phyloP scores from a whole-genome alignment of 768 basidiomycete genomes.

The Suillus alpinus region DNA sequence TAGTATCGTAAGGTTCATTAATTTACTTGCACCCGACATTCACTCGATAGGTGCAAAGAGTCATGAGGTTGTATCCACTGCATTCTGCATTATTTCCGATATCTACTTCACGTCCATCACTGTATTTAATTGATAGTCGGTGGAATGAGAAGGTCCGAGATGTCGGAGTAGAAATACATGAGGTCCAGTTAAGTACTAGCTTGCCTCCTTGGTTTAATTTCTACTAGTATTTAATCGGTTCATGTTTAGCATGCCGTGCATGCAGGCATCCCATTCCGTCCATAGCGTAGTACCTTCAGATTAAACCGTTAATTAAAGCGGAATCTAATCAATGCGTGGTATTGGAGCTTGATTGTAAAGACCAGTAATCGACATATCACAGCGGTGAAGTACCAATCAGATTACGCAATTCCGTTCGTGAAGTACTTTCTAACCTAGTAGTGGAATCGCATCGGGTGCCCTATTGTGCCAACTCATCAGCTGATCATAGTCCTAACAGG shows the following conservation, averaged over 20 bases:
- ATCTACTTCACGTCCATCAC: slow-evolving; percentile 2
- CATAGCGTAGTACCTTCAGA: background rate
- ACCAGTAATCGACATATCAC: background rate
- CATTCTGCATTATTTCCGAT: slow-evolving; percentile 2
- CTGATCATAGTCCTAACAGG: background rate
- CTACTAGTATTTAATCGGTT: background rate
- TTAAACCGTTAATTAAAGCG: background rate
- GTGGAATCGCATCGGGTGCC: background rate
- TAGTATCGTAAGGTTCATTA: background rate
- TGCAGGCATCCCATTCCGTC: background rate
- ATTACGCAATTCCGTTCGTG: background rate
- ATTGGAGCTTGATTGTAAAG: background rate
- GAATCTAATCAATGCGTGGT: background rate
- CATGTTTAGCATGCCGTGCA: background rate
- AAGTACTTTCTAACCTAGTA: background rate
- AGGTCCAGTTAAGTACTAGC: background rate
- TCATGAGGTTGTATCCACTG: background rate
- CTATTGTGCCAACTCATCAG: background rate
- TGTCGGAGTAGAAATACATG: background rate
- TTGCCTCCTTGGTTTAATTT: slow-evolving; percentile 1
- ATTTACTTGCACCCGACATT: background rate
- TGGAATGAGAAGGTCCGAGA: background rate
- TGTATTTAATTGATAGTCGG: background rate
- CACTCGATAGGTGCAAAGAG: background rate
- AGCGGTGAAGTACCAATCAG: background rate